Percentiles rank a stretch among this genome's conserved stretches.
Evolutionary conservation across 2,329 filamentous ascomycete genomes (phyloP).

Genomic region (Alternaria alternata): DNA sequence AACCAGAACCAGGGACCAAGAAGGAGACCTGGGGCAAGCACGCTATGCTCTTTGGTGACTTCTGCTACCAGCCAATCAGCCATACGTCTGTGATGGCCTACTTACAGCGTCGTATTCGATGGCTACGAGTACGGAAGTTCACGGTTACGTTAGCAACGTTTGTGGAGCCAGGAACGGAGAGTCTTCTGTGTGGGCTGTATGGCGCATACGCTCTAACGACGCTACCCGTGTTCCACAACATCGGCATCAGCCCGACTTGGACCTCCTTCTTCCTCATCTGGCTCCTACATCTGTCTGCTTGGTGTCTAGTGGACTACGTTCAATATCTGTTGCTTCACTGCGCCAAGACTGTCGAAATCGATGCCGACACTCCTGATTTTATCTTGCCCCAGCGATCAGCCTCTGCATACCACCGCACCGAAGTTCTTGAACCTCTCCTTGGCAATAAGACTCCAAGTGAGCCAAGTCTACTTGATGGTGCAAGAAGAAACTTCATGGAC

Average conservation of each 20-base stretch:
- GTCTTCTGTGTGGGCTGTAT: conserved; percentile 82
- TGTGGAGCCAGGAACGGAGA: conserved; percentile 92
- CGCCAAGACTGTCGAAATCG: conserved; percentile 72
- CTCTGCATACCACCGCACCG: conserved; percentile 43
- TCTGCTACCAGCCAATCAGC: conserved; percentile 88
- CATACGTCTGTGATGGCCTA: conserved; percentile 81
- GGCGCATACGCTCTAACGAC: conserved; percentile 81
- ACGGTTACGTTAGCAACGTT: conserved; percentile 88
- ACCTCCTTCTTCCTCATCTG: conserved; percentile 70
- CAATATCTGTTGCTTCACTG: conserved; percentile 79
- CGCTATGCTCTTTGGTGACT: conserved; percentile 81
- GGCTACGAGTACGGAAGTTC: conserved; percentile 93
- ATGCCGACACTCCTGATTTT: conserved; percentile 78
- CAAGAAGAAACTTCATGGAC: conserved; percentile 66
- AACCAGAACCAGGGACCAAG: conserved; percentile 34
- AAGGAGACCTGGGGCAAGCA: conserved; percentile 73
- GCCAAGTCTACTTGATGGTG: conserved; percentile 42
- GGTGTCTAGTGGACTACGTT: conserved; percentile 79
- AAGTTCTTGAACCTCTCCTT: conserved; percentile 34
- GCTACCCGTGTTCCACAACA: conserved; percentile 67
- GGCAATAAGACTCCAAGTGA: conserved; percentile 17
- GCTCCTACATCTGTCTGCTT: conserved; percentile 69
- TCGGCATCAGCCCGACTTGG: conserved; percentile 73
- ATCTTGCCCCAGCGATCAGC: conserved; percentile 58
- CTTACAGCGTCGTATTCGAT: conserved; percentile 80